Base-by-base conservation (phyloP, 2,329 filamentous ascomycete species). In the Trichoderma arundinaceum region DNA sequence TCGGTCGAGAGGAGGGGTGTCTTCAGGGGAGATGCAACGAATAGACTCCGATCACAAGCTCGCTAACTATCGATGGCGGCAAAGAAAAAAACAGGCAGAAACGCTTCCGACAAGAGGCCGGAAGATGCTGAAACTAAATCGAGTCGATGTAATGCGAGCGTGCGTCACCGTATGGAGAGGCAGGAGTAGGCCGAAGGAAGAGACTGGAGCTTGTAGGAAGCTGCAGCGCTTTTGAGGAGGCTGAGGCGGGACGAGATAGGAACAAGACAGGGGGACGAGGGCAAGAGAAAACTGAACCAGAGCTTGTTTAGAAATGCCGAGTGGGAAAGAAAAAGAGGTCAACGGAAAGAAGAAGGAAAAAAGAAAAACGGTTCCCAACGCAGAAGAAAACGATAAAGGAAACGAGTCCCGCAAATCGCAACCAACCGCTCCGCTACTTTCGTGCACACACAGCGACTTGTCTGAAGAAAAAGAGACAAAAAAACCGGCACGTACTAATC, bases 321-420 rank as follows among this genome's bases (percentile, higher is more conserved):
- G 62, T 28, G 53, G 51, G 43, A 64, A 68, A 66, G 59, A 68
- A 65, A 65, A 64, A 68, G 59, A 61, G 22, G 22, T 28, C 22
- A 28, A 28, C 22, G 7, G 35, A 38, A 38, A 38, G 68, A 68
- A 62, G 59, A 52, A 67, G 67, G 60, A 63, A 28, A 54, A 54
- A 70, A 58, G 65, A 70, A 72, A 48, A 54, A 28, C 35, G 69
- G 67, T 68, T 38, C 19, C n/a, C 57, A 53, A 63, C 39, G 69
- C 68, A 72, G 67, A 68, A 71, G 67, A 63, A 71, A 68, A 70
- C 64, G 67, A 67, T 67, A 71, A 68, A 64, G 71, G 68, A 69
- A 70, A 64, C 69, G 68, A 67, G 67, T 69, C 69, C 69, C 57
- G 48, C 64, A 70, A 70, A 69, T 71, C 66, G 69, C 69, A 72